Evolutionary conservation across 75 land plant species (phyloP).

Genomic region (Sequoia sempervirens): DNA sequence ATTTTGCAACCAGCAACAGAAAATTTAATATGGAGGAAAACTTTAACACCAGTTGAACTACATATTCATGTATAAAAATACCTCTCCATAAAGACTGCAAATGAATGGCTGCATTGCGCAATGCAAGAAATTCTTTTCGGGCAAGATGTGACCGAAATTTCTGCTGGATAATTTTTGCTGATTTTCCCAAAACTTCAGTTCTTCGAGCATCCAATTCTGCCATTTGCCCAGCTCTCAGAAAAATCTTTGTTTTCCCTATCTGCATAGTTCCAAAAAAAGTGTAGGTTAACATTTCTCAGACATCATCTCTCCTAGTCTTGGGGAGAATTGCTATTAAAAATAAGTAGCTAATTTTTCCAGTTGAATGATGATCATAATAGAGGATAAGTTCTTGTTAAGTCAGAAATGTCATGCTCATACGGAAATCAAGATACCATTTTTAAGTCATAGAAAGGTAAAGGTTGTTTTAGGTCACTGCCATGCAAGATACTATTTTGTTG

Average conservation of each 20-base stretch:
- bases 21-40: background rate
- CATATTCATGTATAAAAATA: conserved; percentile 17
- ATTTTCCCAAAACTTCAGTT: conserved; percentile 74
- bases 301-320: no score
- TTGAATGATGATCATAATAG: background rate
- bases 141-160: conserved; percentile 82
- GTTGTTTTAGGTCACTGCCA: no score
- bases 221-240: conserved; percentile 93
- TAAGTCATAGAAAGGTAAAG: no score
- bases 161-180: conserved; percentile 82
- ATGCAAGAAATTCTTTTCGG: conserved; percentile 48
- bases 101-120: conserved; percentile 55
- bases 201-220: conserved; percentile 81
- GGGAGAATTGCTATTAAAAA: no score
- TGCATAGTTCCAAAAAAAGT: conserved; percentile 12
- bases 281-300: background rate
- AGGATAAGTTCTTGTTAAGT: background rate
- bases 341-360: background rate
- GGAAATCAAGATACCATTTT: background rate
- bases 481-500: no score
- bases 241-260: conserved; percentile 90
- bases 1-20: background rate
- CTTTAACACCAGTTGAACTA: background rate
- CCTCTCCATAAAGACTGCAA: conserved; percentile 96
- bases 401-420: background rate